Percentiles rank a stretch among this genome's conserved stretches.
phyloP scores from a whole-genome alignment of 1,284 basidiomycete genomes.

The Volvariella surrecta region DNA sequence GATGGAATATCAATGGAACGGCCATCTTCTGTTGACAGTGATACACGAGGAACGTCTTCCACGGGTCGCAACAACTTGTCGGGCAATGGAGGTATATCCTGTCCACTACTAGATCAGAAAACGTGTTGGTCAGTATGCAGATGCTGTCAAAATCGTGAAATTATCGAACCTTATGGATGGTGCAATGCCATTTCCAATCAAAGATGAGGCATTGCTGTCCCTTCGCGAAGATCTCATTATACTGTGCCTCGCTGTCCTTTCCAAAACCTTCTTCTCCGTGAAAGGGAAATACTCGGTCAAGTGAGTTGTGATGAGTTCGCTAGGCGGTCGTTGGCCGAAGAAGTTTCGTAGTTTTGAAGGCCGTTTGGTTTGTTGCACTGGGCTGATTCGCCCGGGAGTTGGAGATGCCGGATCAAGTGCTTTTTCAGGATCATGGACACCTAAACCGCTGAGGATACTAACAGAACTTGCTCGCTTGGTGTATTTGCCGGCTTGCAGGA shows the following conservation, averaged over 20 bases:
- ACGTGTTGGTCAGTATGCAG: too few species aligned
- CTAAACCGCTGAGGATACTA: conserved; percentile 89
- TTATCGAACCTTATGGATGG: conserved; percentile 16
- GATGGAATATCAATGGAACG: conserved; percentile 45
- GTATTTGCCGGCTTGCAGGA: conserved; percentile 41
- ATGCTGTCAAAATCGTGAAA: too few species aligned
- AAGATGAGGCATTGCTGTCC: conserved; percentile 40
- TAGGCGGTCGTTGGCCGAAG: conserved; percentile 95
- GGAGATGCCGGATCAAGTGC: conserved; percentile 47
- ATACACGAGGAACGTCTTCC: conserved; percentile 53
- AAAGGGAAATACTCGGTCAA: conserved; percentile 94
- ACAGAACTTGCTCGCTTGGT: conserved; percentile 91
- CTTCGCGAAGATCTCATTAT: conserved; percentile 52
- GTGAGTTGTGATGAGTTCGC: conserved; percentile 95
- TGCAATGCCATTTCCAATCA: conserved; percentile 18
- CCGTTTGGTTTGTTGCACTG: conserved; percentile 20
- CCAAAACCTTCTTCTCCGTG: conserved; percentile 83
- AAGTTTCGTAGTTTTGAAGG: conserved; percentile 87
- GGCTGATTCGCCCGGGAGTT: conserved; percentile 21
- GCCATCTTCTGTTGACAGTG: conserved; percentile 64
- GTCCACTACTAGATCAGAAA: too few species aligned
- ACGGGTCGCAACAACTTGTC: conserved; percentile 3
- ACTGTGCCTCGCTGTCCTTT: conserved; percentile 79
- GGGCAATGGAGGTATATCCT: conserved; percentile 13
- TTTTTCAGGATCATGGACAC: conserved; percentile 67